Evolutionary conservation across 2,329 filamentous ascomycete species (phyloP).

Genomic region (Ampelomyces quisqualis): DNA sequence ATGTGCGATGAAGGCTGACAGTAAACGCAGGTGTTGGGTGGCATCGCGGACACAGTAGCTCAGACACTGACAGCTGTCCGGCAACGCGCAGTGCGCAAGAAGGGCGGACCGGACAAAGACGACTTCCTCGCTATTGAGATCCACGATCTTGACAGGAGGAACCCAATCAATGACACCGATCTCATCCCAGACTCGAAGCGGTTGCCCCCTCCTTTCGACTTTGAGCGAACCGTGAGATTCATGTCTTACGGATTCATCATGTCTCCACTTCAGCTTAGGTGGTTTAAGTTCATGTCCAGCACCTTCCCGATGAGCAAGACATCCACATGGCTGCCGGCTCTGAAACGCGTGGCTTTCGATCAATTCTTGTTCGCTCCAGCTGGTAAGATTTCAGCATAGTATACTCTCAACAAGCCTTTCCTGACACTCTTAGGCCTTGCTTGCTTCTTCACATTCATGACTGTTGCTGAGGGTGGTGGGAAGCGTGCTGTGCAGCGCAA

Average conservation of each 20-base stretch:
- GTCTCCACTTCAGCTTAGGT: conserved; percentile 92
- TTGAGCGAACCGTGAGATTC: conserved; percentile 89
- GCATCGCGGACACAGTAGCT: conserved; percentile 93
- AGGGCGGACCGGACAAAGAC: conserved; percentile 62
- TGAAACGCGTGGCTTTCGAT: conserved; percentile 90
- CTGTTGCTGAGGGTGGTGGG: conserved; percentile 87
- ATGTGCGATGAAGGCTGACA: conserved; percentile 9
- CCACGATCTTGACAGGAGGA: conserved; percentile 80
- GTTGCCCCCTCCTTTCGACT: conserved; percentile 85
- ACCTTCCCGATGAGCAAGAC: conserved; percentile 83
- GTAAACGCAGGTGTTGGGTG: conserved; percentile 65
- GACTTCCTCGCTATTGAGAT: conserved; percentile 84
- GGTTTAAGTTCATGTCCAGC: conserved; percentile 83
- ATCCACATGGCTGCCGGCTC: conserved; percentile 66
- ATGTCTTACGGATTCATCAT: conserved; percentile 98
- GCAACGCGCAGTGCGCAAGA: conserved; percentile 66
- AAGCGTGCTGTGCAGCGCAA: conserved; percentile 77
- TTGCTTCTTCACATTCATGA: conserved; percentile 95
- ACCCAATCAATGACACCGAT: conserved; percentile 64
- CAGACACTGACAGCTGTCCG: conserved; percentile 87
- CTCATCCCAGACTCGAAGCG: conserved; percentile 62
- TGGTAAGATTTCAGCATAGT: conserved; percentile 56
- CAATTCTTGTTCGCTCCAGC: conserved; percentile 91
- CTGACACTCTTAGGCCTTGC: conserved; percentile 60
- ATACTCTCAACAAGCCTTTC: neutral